A percentile compares a stretch with the other conserved stretches of the same genome.
These are phyloP conservation scores for Starmerella bombicola DNA, from an alignment of 805 yeast species.

Conservation along the genomic window DNA sequence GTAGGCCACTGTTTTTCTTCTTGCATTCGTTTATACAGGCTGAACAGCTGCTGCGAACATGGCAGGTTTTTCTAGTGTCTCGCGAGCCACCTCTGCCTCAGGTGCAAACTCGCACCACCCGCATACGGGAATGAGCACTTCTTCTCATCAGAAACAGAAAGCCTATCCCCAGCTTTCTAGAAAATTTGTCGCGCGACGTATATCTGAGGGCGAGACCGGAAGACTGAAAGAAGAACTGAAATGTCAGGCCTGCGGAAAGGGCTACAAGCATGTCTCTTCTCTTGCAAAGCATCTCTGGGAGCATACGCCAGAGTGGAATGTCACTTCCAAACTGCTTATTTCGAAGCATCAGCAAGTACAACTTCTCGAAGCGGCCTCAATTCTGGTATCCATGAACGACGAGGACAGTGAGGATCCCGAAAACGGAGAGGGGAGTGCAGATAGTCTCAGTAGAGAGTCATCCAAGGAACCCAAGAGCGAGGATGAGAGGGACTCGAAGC, in stretches of 20 bases:
- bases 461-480: background rate
- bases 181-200: constrained; percentile 66
- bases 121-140: too few species aligned
- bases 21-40: too few species aligned
- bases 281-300: constrained; percentile 86
- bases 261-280: constrained; percentile 79
- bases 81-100: too few species aligned
- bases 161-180: constrained; percentile 25
- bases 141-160: background rate
- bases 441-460: background rate
- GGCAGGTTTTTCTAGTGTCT: too few species aligned
- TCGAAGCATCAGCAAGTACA: constrained; percentile 87
- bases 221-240: constrained; percentile 69
- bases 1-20: too few species aligned
- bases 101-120: too few species aligned
- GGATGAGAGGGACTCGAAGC: background rate
- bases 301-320: constrained; percentile 89
- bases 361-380: constrained; percentile 49
- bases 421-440: background rate
- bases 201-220: constrained; percentile 78
- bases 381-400: constrained; percentile 58
- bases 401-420: constrained; percentile 19
- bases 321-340: constrained; percentile 65
- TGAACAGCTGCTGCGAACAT: too few species aligned
- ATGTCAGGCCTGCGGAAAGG: constrained; percentile 87